Evolutionary conservation across 2,329 filamentous ascomycete genomes (phyloP).

Genomic region (Fusarium verticillioides): DNA sequence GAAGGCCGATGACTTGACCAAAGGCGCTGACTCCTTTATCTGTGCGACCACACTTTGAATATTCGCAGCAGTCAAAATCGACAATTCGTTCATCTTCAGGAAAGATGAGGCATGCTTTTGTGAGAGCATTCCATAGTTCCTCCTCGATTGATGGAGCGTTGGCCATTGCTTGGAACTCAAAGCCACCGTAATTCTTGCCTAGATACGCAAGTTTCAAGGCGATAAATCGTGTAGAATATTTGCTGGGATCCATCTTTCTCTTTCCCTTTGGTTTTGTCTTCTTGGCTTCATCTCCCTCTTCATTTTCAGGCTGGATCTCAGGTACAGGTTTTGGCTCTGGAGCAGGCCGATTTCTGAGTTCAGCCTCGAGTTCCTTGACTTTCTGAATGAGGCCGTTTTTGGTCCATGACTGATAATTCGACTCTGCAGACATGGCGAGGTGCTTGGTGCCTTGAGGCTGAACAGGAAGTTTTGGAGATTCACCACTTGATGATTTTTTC

Average conservation of each 20-base stretch:
- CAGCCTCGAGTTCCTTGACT: constrained; percentile 73
- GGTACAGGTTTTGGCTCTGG: constrained; percentile 7
- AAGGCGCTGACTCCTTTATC: constrained; percentile 96
- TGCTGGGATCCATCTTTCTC: constrained; percentile 77
- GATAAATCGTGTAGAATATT: constrained; percentile 85
- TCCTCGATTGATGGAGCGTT: constrained; percentile 87
- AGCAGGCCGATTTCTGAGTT: constrained; percentile 64
- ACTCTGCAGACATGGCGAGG: constrained; percentile 48
- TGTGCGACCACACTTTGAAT: constrained; percentile 94
- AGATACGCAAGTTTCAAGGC: constrained; percentile 95
- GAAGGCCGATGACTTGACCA: constrained; percentile 89
- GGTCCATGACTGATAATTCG: constrained; percentile 73
- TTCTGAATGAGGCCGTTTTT: constrained; percentile 74
- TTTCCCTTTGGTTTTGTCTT: constrained; percentile 55
- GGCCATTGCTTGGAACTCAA: constrained; percentile 83
- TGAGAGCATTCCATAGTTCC: constrained; percentile 90
- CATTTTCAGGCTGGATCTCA: not conserved
- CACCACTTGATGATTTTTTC: constrained; percentile 38
- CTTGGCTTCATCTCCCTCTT: constrained; percentile 20
- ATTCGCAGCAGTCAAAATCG: constrained; percentile 86
- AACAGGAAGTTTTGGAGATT: constrained; percentile 20
- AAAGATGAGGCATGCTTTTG: constrained; percentile 83
- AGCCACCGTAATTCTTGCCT: constrained; percentile 90
- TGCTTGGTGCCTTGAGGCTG: constrained; percentile 31
- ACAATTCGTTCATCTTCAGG: constrained; percentile 72